Evolutionary conservation across 2,329 filamentous ascomycete genomes (phyloP).

Genomic region (Diplodia sapinea): DNA sequence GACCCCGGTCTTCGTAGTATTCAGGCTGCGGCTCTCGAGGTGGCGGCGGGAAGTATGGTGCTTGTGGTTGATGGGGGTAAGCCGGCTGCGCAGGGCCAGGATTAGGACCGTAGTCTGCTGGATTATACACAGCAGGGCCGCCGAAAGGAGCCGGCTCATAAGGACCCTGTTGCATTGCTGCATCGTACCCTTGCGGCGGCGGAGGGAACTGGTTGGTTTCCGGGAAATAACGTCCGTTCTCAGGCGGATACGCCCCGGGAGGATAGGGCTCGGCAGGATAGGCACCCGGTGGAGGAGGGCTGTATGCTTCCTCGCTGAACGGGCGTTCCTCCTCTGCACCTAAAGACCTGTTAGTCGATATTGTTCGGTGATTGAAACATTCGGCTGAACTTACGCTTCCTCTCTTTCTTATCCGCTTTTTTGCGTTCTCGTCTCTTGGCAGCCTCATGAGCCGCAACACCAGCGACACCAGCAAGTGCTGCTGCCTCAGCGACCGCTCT

Average conservation of each 20-base stretch:
- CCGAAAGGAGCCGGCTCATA: constrained; percentile 42
- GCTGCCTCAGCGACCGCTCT: constrained; percentile 61
- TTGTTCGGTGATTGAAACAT: constrained; percentile 13
- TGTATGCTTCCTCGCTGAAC: constrained; percentile 18
- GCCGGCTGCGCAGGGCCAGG: constrained; percentile 30
- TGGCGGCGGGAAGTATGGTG: constrained; percentile 42
- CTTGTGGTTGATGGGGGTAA: constrained; percentile 31
- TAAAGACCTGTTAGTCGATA: constrained; percentile 30
- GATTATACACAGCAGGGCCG: constrained; percentile 46
- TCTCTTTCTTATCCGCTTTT: constrained; percentile 59
- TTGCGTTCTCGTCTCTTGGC: constrained; percentile 63
- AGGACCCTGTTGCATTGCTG: constrained; percentile 38
- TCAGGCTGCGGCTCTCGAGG: constrained; percentile 41
- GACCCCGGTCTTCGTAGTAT: constrained; percentile 41
- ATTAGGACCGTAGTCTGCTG: constrained; percentile 52
- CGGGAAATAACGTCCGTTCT: constrained; percentile 51
- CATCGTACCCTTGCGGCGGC: constrained; percentile 46
- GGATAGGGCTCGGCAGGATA: constrained; percentile 28
- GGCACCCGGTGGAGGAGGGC: constrained; percentile 7
- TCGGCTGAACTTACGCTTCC: constrained; percentile 53
- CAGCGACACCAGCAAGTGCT: constrained; percentile 63
- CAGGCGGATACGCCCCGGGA: constrained; percentile 20
- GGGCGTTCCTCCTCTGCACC: constrained; percentile 34
- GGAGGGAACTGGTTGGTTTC: constrained; percentile 57
- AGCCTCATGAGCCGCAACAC: constrained; percentile 63